Evolutionary conservation across 306 rosid species (phyloP).

Genomic region (Luffa acutangula): DNA sequence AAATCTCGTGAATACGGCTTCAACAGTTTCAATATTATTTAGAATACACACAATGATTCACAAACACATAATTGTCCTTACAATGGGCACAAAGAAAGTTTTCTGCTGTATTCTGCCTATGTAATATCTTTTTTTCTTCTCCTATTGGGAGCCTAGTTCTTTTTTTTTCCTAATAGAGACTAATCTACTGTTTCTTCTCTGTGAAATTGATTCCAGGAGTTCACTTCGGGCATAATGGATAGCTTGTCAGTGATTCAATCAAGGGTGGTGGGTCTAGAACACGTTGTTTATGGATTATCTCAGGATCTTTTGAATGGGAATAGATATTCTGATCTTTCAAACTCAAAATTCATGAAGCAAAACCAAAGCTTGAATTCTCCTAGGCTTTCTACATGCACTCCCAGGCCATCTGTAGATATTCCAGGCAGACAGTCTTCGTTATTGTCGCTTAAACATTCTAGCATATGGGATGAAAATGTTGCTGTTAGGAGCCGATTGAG

Average conservation of each 20-base stretch:
- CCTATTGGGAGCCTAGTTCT: background rate
- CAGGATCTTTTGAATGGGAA: slow-evolving; percentile 37
- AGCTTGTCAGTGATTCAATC: slow-evolving; percentile 58
- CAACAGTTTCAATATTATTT: background rate
- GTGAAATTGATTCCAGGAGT: slow-evolving; percentile 41
- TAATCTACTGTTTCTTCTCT: slow-evolving; percentile 6
- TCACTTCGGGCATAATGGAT: slow-evolving; percentile 52
- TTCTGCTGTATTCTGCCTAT: background rate
- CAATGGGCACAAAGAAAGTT: background rate
- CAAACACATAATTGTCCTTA: background rate
- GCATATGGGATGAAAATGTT: slow-evolving; percentile 40
- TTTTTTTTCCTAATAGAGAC: background rate
- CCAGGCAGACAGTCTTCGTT: slow-evolving; percentile 30
- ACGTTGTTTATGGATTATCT: slow-evolving; percentile 46
- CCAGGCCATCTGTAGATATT: slow-evolving; percentile 51
- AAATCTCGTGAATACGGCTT: background rate
- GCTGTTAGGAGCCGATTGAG: slow-evolving; percentile 31
- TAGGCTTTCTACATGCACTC: slow-evolving; percentile 53
- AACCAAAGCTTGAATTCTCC: slow-evolving; percentile 47
- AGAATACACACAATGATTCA: background rate
- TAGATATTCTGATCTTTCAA: slow-evolving; percentile 33
- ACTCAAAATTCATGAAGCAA: slow-evolving; percentile 44
- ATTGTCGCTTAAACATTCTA: slow-evolving; percentile 30
- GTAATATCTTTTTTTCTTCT: background rate
- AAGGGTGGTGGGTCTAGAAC: slow-evolving; percentile 58